Conservation (phyloP, 2,329 filamentous ascomycete genomes). For the Thielaviopsis populi region DNA sequence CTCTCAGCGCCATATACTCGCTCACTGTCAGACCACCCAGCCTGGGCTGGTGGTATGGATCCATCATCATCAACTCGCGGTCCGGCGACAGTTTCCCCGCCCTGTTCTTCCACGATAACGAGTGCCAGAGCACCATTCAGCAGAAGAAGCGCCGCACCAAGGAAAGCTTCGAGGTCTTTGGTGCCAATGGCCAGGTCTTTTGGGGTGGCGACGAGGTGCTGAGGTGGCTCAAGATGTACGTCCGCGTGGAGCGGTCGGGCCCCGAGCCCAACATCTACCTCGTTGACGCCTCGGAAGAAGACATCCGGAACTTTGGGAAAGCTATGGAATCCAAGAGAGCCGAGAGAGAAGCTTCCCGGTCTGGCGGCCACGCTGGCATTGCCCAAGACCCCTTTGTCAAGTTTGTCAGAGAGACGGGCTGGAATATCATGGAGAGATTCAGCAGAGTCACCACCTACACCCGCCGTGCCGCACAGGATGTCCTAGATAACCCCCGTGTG, state of each 20-base stretch:
- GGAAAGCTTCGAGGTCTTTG: conserved; percentile 83
- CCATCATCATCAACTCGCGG: conserved; percentile 79
- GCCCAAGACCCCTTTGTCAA: conserved; percentile 89
- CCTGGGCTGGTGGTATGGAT: conserved; percentile 97
- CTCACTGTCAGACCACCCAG: conserved; percentile 81
- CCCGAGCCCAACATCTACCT: conserved; percentile 86
- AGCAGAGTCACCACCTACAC: conserved; percentile 97
- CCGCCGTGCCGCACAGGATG: conserved; percentile 74
- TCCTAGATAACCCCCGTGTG: conserved; percentile 79
- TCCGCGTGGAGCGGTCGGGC: conserved; percentile 64
- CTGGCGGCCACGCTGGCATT: conserved; percentile 27
- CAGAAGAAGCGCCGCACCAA: conserved; percentile 76
- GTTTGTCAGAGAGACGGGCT: conserved; percentile 83
- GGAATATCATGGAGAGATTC: conserved; percentile 93
- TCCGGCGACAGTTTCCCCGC: conserved; percentile 89
- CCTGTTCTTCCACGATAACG: conserved; percentile 92
- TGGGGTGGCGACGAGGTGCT: conserved; percentile 97
- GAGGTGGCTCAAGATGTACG: conserved; percentile 75
- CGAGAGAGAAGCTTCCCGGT: conserved; percentile 24
- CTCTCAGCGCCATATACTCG: conserved; percentile 79
- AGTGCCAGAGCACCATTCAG: conserved; percentile 88
- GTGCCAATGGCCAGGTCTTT: conserved; percentile 71
- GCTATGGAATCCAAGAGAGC: conserved; percentile 25
- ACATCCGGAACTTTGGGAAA: conserved; percentile 58
- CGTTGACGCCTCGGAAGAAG: conserved; percentile 73